Evolutionary conservation across 176 grass and related monocot species (phyloP).

Genomic region (Juncus inflexus): DNA sequence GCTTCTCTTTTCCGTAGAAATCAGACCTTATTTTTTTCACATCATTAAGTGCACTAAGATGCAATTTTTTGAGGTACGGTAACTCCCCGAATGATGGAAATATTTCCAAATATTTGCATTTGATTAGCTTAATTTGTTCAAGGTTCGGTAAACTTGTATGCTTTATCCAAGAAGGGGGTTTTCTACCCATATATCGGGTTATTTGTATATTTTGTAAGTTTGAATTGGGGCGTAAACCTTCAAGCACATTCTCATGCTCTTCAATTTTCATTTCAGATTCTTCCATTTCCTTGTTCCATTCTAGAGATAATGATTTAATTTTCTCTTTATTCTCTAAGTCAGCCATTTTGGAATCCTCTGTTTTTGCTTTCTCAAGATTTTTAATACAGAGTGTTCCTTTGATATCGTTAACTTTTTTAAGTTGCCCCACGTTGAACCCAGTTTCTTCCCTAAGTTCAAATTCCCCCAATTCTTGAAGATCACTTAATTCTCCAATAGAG

Average conservation of each 20-base stretch:
- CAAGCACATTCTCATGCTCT: conserved; percentile 20
- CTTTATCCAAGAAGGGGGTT: conserved; percentile 27
- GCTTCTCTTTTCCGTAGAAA: conserved; percentile 25
- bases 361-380: conserved; percentile 26
- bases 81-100: conserved; percentile 36
- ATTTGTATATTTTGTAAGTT: conserved; percentile 35
- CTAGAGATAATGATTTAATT: conserved; percentile 26
- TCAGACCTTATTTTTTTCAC: conserved; percentile 22
- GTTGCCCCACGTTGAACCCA: conserved; percentile 11
- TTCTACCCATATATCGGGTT: conserved; percentile 21
- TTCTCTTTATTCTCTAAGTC: conserved; percentile 26
- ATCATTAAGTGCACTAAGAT: conserved; percentile 8
- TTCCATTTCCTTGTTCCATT: conserved; percentile 13
- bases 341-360: conserved; percentile 7
- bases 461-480: conserved; percentile 17
- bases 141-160: conserved; percentile 19
- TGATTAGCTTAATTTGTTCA: conserved; percentile 15
- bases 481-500: conserved; percentile 19
- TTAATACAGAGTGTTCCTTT: conserved; percentile 22
- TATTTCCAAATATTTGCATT: conserved; percentile 16
- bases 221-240: conserved; percentile 28
- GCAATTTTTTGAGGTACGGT: conserved; percentile 31
- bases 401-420: conserved; percentile 26
- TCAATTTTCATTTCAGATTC: too few relatives aligned
- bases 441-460: conserved; percentile 8